Percentiles rank a stretch among this genome's conserved stretches.
These are phyloP conservation scores for Aspergillus fructus DNA, from an alignment of 2,329 filamentous ascomycete species.

Conservation along the genomic window DNA sequence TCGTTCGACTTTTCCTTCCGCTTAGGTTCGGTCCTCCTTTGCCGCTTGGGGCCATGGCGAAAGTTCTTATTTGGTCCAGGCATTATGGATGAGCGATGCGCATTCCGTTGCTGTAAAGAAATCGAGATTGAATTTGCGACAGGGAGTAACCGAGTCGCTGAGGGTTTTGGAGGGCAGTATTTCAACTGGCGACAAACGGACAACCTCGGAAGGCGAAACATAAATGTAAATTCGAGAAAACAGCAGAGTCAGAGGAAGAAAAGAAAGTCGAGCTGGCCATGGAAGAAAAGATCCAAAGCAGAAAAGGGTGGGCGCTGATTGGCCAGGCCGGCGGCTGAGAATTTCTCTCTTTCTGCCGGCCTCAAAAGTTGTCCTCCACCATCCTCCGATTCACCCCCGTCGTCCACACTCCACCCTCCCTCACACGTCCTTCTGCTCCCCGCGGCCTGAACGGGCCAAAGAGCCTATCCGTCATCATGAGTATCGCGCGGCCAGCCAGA, in stretches of 20 bases:
- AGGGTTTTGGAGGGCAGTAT: background rate
- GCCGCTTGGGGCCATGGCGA: conserved; percentile 26
- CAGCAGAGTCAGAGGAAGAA: conserved; percentile 4
- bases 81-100: conserved; percentile 28
- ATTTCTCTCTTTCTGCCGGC: conserved; percentile 21
- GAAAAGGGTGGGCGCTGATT: conserved; percentile 24
- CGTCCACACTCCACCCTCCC: conserved; percentile 4
- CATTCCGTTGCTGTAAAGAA: conserved; percentile 15
- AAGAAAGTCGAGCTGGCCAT: conserved; percentile 8
- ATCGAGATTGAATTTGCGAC: conserved; percentile 3
- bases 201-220: conserved; percentile 3
- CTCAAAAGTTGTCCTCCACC: conserved; percentile 9
- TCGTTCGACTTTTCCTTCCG: conserved; percentile 63
- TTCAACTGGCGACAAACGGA: background rate
- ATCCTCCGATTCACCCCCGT: conserved; percentile 4
- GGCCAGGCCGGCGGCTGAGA: conserved; percentile 25
- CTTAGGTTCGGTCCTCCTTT: conserved; percentile 54
- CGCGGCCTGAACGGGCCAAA: conserved; percentile 29
- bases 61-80: conserved; percentile 26
- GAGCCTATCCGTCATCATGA: conserved; percentile 43
- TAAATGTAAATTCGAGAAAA: conserved; percentile 1
- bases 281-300: conserved; percentile 9
- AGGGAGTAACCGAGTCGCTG: background rate
- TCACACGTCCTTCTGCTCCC: conserved; percentile 10
- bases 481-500: conserved; percentile 48